A percentile compares a stretch with the other conserved stretches of the same genome.
Evolutionary conservation across 2,329 filamentous ascomycete genomes (phyloP).

Genomic region (Fusarium longipes): DNA sequence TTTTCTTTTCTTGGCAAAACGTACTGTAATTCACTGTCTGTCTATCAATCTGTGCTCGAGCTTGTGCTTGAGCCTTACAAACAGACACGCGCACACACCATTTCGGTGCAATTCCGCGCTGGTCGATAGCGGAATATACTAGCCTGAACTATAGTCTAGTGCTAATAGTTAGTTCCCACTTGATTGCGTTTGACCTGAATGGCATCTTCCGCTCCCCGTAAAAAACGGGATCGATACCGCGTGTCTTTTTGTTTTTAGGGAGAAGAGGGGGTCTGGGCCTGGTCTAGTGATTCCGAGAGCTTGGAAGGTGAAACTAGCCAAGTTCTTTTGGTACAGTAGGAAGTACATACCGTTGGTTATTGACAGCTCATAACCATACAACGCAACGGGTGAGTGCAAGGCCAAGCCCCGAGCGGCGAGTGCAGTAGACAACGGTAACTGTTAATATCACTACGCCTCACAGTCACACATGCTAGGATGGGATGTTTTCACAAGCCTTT

Average conservation of each 20-base stretch:
- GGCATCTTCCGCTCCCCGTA: slow-evolving; percentile 30
- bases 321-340: not conserved
- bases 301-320: slow-evolving; percentile 27
- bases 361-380: not conserved
- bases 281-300: slow-evolving; percentile 18
- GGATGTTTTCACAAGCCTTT: slow-evolving; percentile 22
- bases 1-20: no score
- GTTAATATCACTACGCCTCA: not conserved
- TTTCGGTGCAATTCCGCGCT: slow-evolving; percentile 35
- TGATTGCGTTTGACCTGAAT: slow-evolving; percentile 18
- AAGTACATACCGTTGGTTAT: not conserved
- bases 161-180: slow-evolving; percentile 16
- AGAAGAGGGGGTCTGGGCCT: slow-evolving; percentile 25
- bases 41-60: slow-evolving; percentile 1
- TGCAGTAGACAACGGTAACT: not conserved
- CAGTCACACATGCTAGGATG: not conserved
- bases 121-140: slow-evolving; percentile 5
- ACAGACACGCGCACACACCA: not conserved
- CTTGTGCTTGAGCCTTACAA: no score
- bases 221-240: slow-evolving; percentile 1
- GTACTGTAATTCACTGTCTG: not conserved
- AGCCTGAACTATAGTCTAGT: not conserved
- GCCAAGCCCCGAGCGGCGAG: not conserved
- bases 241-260: not conserved
- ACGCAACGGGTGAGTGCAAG: not conserved